These are phyloP conservation scores for Aristolochia californica DNA, from an alignment of 164 flowering plant genomes.

Conservation along the genomic window DNA sequence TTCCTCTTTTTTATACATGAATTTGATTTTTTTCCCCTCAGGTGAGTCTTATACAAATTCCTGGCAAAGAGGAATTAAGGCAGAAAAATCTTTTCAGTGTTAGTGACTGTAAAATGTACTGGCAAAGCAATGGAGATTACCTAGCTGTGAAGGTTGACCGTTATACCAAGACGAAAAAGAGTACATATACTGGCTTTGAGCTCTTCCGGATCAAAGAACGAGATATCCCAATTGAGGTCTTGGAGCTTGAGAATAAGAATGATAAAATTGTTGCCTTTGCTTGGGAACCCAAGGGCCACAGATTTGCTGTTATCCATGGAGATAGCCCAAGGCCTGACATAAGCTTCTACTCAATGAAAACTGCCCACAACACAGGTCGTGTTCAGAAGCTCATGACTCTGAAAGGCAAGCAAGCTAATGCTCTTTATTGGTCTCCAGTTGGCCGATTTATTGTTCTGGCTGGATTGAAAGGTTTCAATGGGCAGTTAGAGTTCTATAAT, in stretches of 20 bases:
- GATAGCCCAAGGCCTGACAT: slow-evolving; percentile 82
- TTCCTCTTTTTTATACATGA: not conserved
- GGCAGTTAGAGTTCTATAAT: slow-evolving; percentile 85
- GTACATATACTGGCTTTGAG: slow-evolving; percentile 95
- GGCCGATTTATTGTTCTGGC: slow-evolving; percentile 81
- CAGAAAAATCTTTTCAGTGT: slow-evolving; percentile 98
- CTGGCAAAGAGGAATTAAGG: slow-evolving; percentile 78
- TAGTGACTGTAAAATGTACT: slow-evolving; percentile 97
- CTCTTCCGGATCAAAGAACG: slow-evolving; percentile 89
- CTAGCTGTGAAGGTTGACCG: slow-evolving; percentile 96
- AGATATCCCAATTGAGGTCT: slow-evolving; percentile 92
- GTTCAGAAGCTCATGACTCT: slow-evolving; percentile 82
- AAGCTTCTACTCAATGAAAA: slow-evolving; percentile 57
- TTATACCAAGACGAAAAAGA: slow-evolving; percentile 88
- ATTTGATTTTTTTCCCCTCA: slow-evolving; percentile 2
- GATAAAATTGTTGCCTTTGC: slow-evolving; percentile 96
- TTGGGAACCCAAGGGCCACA: slow-evolving; percentile 99
- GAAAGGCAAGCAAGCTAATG: slow-evolving; percentile 91
- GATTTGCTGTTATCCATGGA: slow-evolving; percentile 94
- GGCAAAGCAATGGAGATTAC: slow-evolving; percentile 99
- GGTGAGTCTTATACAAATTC: slow-evolving; percentile 92
- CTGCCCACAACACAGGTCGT: slow-evolving; percentile 53
- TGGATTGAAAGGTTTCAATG: slow-evolving; percentile 83
- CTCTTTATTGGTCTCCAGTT: slow-evolving; percentile 92
- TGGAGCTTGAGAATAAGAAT: slow-evolving; percentile 97